Evolutionary conservation across 2,329 filamentous ascomycete species (phyloP), one percentile per base, ranked within the genome.

Genomic region (Verticillium dahliae): DNA sequence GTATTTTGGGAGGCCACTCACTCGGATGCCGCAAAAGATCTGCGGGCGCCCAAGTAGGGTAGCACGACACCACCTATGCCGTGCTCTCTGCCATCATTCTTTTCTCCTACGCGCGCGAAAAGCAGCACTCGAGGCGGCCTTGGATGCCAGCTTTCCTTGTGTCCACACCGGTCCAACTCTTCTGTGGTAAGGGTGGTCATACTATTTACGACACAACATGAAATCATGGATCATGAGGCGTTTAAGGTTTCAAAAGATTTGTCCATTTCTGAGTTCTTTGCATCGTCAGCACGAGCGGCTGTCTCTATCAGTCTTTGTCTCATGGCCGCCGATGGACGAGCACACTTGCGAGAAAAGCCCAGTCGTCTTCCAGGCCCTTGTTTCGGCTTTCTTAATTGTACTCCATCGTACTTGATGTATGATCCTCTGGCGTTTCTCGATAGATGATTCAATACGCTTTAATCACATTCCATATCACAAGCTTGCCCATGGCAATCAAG

Each of bases 201-300:
- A 56, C 45, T 34, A 60, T 58, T 58, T 31, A 65, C 60, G 62
- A 65, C 61, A 27, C 54, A 58, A 37, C 60, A 65, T 63, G 63
- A 64, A 57, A 52, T 52, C 54, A 63, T 38, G 60, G 58, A 62
- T 62, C 50, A 64, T 60, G 55, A 62, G 62, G 63, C 63, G 62
- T 65, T 65, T 57, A 5, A 15, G 9, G 27, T 3, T 57, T 35
- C 5, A 22, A 6, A 10, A 34, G 15, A 34, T 18, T 10, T 34
- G 45, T 52, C 11, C 10, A 11, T 18, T 11, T 52, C 22, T 9
- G n/a, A 13, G 45, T n/a, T 22, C 7, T 4, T n/a, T 22, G n/a
- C 45, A 52, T 52, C 18, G n/a, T 22, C 39, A 15, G n/a, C 35
- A 37, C 13, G n/a, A 18, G 45, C 45, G 45, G 45, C 22, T 52